These are phyloP conservation scores for Solanum stenotomum DNA, from an alignment of 257 asterid genomes.

Conservation along the genomic window DNA sequence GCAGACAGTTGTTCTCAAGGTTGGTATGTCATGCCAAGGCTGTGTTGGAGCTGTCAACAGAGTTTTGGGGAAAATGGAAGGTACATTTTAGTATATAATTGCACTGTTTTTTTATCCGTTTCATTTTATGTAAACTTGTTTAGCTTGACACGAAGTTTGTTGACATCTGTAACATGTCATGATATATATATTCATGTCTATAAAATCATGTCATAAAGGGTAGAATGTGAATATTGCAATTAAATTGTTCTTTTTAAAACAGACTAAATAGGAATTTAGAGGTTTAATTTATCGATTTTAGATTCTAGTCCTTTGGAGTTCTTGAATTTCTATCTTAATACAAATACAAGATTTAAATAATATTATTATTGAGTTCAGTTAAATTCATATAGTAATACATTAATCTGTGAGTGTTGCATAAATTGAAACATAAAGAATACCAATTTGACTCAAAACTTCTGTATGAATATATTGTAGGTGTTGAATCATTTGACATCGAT, in stretches of 20 bases:
- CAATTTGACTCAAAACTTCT: background rate
- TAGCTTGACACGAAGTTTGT: background rate
- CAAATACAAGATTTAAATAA: background rate
- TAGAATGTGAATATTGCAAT: background rate
- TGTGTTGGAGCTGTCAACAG: constrained; percentile 87
- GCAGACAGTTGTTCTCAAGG: constrained; percentile 92
- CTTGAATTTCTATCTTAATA: background rate
- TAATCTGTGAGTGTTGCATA: background rate
- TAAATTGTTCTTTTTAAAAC: background rate
- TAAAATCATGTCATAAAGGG: background rate
- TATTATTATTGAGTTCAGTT: background rate
- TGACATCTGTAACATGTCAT: background rate
- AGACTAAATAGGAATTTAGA: background rate
- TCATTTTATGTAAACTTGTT: background rate
- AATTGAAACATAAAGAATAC: background rate
- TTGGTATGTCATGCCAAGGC: constrained; percentile 90
- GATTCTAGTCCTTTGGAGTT: background rate
- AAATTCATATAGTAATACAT: background rate
- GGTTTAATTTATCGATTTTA: background rate
- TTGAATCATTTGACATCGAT: constrained; percentile 72
- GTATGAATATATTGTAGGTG: constrained; percentile 30
- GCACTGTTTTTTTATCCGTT: background rate
- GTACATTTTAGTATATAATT: constrained; percentile 12
- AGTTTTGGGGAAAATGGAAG: constrained; percentile 82
- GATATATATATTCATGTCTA: background rate